Evolutionary conservation across 805 yeast species (phyloP).

Genomic region (Saccharomycopsis fermentans): DNA sequence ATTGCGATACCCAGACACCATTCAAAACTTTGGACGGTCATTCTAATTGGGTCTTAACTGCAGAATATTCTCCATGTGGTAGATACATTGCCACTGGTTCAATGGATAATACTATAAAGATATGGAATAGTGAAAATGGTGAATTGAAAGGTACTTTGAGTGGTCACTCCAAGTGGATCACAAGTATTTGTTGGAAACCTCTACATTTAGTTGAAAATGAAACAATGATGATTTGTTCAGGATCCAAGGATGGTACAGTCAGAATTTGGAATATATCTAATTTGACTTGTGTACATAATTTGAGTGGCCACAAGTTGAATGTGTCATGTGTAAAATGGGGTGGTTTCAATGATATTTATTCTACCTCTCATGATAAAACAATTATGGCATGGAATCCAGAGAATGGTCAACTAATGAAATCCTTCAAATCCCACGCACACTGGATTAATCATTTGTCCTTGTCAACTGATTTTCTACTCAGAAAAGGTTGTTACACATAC

Average conservation of each 20-base stretch:
- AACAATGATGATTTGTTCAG: slow-evolving; percentile 55
- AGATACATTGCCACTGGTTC: slow-evolving; percentile 88
- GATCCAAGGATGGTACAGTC: slow-evolving; percentile 85
- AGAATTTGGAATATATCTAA: slow-evolving; percentile 80
- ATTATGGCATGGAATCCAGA: slow-evolving; percentile 83
- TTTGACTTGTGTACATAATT: slow-evolving; percentile 53
- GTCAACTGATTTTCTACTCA: slow-evolving; percentile 78
- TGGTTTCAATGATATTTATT: slow-evolving; percentile 73
- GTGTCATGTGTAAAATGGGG: slow-evolving; percentile 98
- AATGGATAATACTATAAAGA: slow-evolving; percentile 80
- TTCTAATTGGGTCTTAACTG: slow-evolving; percentile 87
- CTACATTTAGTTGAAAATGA: slow-evolving; percentile 63
- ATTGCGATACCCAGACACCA: slow-evolving; percentile 90
- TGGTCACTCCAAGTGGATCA: slow-evolving; percentile 87
- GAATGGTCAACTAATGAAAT: slow-evolving; percentile 67
- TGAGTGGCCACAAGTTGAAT: slow-evolving; percentile 81
- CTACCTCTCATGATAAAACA: slow-evolving; percentile 91
- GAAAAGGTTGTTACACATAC: slow-evolving; percentile 55
- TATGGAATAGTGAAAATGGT: slow-evolving; percentile 81
- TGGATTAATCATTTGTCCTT: slow-evolving; percentile 95
- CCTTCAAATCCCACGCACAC: slow-evolving; percentile 85
- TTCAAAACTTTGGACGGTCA: slow-evolving; percentile 74
- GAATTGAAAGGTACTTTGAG: slow-evolving; percentile 19
- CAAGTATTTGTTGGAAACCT: slow-evolving; percentile 91
- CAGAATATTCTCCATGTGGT: slow-evolving; percentile 87